Evolutionary conservation across 2,329 filamentous ascomycete species (phyloP).

Genomic region (Parastagonospora avenae): DNA sequence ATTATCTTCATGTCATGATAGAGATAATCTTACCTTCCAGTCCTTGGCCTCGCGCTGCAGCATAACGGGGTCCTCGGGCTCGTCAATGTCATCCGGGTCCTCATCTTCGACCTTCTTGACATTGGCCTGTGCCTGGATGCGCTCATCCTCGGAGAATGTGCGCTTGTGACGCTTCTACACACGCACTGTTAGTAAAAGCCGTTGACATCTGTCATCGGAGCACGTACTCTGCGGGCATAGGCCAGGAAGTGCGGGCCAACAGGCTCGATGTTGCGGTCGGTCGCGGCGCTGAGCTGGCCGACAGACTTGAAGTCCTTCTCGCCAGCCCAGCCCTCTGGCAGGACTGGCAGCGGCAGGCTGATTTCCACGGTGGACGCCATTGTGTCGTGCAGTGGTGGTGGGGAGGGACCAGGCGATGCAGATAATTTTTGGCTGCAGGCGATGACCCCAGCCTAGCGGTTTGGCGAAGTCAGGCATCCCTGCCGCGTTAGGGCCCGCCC

Average conservation of each 20-base stretch:
- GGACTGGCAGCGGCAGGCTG: conserved; percentile 70
- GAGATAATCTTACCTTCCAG: conserved; percentile 80
- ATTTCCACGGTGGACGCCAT: conserved; percentile 75
- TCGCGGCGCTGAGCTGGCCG: conserved; percentile 75
- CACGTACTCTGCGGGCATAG: conserved; percentile 83
- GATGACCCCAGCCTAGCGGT: conserved; percentile 1
- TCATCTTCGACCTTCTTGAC: conserved; percentile 95
- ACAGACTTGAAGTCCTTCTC: conserved; percentile 93
- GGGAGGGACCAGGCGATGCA: conserved; percentile 9
- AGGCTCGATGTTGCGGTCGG: conserved; percentile 89
- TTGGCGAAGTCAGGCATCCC: conserved; percentile 1
- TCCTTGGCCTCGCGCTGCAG: conserved; percentile 94
- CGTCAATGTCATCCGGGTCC: conserved; percentile 88
- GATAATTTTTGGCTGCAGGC: conserved; percentile 14
- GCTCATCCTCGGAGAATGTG: conserved; percentile 98
- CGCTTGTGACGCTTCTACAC: conserved; percentile 81
- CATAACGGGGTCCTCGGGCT: conserved; percentile 91
- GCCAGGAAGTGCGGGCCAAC: conserved; percentile 98
- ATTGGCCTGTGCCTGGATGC: conserved; percentile 91
- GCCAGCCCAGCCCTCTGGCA: conserved; percentile 80
- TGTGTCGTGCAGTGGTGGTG: conserved; percentile 17
- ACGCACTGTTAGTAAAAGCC: conserved; percentile 16
- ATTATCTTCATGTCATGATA: too few relatives aligned
- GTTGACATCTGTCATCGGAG: not conserved
- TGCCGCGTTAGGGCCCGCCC: conserved; percentile 1